These are phyloP conservation scores for Calophaca sinica DNA, from an alignment of 306 rosid species.

Conservation along the genomic window DNA sequence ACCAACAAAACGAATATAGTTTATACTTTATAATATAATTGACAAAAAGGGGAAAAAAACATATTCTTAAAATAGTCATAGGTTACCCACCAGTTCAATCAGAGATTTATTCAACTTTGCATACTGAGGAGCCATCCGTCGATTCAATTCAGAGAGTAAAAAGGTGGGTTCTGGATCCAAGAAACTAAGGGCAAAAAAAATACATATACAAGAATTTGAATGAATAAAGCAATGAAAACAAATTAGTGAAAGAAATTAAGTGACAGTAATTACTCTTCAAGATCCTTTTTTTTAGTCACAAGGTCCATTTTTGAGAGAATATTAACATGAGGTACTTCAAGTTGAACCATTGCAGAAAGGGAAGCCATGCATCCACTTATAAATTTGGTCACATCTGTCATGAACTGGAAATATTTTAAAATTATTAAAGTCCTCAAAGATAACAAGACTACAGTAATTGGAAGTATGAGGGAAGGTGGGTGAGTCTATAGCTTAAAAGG, in stretches of 20 bases:
- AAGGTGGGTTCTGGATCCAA: slow-evolving; percentile 77
- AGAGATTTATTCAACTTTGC: slow-evolving; percentile 86
- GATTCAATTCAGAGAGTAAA: slow-evolving; percentile 81
- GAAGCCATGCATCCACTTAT: slow-evolving; percentile 94
- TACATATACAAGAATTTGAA: slow-evolving; percentile 20
- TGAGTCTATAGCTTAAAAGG: slow-evolving; percentile 12
- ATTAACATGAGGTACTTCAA: slow-evolving; percentile 91
- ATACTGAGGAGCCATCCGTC: slow-evolving; percentile 85
- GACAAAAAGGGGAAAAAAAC: background rate
- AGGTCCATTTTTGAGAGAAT: slow-evolving; percentile 97
- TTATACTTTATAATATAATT: slow-evolving; percentile 21
- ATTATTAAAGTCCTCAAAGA: slow-evolving; percentile 28
- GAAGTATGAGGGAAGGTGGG: slow-evolving; percentile 19
- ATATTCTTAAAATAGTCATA: background rate
- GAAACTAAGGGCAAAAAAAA: slow-evolving; percentile 56
- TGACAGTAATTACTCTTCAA: slow-evolving; percentile 67
- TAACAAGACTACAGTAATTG: background rate
- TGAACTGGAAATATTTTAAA: slow-evolving; percentile 57
- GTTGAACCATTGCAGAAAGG: slow-evolving; percentile 90
- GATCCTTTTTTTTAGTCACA: slow-evolving; percentile 74
- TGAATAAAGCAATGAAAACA: slow-evolving; percentile 12
- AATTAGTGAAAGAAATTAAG: slow-evolving; percentile 17
- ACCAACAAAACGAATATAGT: slow-evolving; percentile 7
- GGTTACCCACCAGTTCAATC: slow-evolving; percentile 71
- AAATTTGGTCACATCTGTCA: slow-evolving; percentile 92